Percentiles rank a stretch among this genome's conserved stretches.
phyloP scores from a whole-genome alignment of 2,329 filamentous ascomycete genomes.

The Xylariomycetidae sp. region DNA sequence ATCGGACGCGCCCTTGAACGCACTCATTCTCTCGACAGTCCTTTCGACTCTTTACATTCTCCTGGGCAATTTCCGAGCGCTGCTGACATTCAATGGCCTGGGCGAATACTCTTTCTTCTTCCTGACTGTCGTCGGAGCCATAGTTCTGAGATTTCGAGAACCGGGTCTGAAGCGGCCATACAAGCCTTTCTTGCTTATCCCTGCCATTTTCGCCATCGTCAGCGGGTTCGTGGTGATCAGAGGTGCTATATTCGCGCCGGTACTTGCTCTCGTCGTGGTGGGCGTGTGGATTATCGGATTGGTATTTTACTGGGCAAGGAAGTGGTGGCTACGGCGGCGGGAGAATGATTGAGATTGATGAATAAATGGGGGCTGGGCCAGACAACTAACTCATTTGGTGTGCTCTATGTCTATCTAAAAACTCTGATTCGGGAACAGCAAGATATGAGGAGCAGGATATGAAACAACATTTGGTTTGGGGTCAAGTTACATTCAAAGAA shows the following conservation, averaged over 20 bases:
- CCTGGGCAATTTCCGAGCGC: constrained; percentile 55
- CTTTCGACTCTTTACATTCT: constrained; percentile 55
- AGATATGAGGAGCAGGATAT: no score
- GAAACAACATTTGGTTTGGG: no score
- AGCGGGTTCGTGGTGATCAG: constrained; percentile 56
- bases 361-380: no score
- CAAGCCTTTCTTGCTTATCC: constrained; percentile 46
- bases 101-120: constrained; percentile 63
- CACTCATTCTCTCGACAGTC: constrained; percentile 43
- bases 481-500: no score
- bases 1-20: constrained; percentile 51
- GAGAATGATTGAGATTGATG: no score
- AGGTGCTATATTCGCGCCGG: constrained; percentile 54
- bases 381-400: no score
- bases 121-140: constrained; percentile 53
- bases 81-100: constrained; percentile 56
- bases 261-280: constrained; percentile 48
- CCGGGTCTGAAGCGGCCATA: constrained; percentile 52
- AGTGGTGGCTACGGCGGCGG: constrained; percentile 4
- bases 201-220: constrained; percentile 49
- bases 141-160: constrained; percentile 53
- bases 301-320: constrained; percentile 33
- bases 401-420: no score
- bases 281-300: constrained; percentile 46
- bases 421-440: no score